These are phyloP conservation scores for Scolecobasidium constrictum DNA, from an alignment of 2,329 filamentous ascomycete species.

Conservation along the genomic window DNA sequence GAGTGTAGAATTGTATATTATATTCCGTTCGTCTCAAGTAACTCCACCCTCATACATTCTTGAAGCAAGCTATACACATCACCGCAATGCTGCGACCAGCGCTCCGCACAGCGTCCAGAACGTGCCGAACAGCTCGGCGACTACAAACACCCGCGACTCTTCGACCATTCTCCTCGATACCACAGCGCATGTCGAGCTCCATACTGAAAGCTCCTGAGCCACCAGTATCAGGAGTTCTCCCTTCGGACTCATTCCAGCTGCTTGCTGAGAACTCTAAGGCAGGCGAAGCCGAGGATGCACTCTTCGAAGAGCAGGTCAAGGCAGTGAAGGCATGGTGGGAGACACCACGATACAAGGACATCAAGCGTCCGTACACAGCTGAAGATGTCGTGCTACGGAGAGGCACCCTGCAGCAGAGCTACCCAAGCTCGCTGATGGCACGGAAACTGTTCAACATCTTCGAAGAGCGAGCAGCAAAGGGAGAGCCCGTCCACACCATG, in stretches of 20 bases:
- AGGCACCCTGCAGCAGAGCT: constrained; percentile 74
- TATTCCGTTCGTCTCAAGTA: too few species aligned
- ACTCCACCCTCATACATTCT: too few species aligned
- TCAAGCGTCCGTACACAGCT: constrained; percentile 83
- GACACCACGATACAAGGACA: constrained; percentile 72
- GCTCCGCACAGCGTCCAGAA: constrained; percentile 3
- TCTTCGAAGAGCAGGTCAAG: constrained; percentile 74
- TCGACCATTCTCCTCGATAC: constrained; percentile 27
- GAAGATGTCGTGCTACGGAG: constrained; percentile 90
- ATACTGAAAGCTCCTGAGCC: constrained; percentile 45
- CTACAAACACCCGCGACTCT: neutral
- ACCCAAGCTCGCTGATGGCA: constrained; percentile 90
- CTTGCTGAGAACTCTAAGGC: constrained; percentile 67
- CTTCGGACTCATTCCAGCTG: constrained; percentile 76
- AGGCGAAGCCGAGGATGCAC: constrained; percentile 68
- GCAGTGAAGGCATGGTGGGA: constrained; percentile 89
- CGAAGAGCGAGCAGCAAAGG: constrained; percentile 63
- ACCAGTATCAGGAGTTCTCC: constrained; percentile 48
- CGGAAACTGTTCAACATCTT: constrained; percentile 88
- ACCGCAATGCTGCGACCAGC: constrained; percentile 9
- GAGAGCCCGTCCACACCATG: constrained; percentile 95
- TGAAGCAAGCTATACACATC: too few species aligned
- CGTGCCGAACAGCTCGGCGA: neutral
- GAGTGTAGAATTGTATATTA: neutral
- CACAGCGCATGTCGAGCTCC: constrained; percentile 41